phyloP scores from a whole-genome alignment of 129 eudicot species.

The Scalesia atractyloides region DNA sequence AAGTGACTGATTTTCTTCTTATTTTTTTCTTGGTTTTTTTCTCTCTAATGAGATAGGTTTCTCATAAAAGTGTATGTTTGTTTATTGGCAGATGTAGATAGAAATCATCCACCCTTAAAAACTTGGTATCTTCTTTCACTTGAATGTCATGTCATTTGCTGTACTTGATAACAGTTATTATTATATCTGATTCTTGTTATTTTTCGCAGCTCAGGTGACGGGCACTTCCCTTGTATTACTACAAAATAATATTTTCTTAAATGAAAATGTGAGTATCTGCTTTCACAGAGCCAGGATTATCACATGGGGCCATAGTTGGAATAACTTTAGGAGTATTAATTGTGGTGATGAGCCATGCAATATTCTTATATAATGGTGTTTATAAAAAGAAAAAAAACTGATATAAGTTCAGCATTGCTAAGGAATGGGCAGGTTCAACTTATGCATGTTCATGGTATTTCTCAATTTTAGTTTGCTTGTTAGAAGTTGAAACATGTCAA shows the following conservation, averaged over 20 bases:
- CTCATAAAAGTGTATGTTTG: background rate
- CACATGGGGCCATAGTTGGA: conserved; percentile 70
- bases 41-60: background rate
- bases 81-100: conserved; percentile 57
- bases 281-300: conserved; percentile 51
- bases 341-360: conserved; percentile 46
- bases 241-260: background rate
- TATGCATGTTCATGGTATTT: conserved; percentile 38
- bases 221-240: background rate
- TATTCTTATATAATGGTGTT: conserved; percentile 38
- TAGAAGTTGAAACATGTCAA: no score
- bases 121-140: conserved; percentile 39
- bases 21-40: no score
- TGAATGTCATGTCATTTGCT: background rate
- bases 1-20: no score
- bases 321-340: conserved; percentile 52
- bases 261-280: conserved; percentile 23
- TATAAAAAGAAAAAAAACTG: conserved; percentile 50
- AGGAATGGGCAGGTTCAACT: conserved; percentile 39
- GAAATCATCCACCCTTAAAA: conserved; percentile 45
- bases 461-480: background rate
- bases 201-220: no score
- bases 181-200: conserved; percentile 13
- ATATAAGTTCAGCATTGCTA: conserved; percentile 39
- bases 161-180: background rate